Conservation (phyloP, 1,284 basidiomycete genomes). For the Cystobasidium sp. region DNA sequence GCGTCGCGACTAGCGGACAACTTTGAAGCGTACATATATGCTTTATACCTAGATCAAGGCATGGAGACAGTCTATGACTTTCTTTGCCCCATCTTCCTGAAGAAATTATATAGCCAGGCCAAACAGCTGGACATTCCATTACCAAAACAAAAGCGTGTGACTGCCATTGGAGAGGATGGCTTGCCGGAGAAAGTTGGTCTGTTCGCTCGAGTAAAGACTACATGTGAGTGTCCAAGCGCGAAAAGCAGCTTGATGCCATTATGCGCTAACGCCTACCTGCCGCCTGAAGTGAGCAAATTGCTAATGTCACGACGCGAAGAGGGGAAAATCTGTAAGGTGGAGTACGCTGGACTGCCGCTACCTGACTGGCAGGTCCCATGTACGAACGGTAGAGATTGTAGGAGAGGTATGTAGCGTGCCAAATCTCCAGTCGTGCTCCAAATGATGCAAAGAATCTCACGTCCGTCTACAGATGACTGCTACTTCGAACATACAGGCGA, state of each 20-base stretch:
- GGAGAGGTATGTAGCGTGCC: constrained; percentile 8
- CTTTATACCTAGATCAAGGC: constrained; percentile 37
- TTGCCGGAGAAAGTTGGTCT: background rate
- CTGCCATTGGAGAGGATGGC: background rate
- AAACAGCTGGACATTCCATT: background rate
- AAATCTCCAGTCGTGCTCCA: background rate
- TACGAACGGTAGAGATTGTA: constrained; percentile 24
- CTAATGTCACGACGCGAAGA: background rate
- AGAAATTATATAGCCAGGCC: constrained; percentile 29
- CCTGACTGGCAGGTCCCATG: constrained; percentile 39
- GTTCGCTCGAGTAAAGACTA: background rate
- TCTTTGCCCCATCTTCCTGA: constrained; percentile 32
- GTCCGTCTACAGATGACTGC: constrained; percentile 16
- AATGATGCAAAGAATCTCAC: no score
- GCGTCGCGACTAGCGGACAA: constrained; percentile 30
- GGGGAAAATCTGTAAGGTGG: background rate
- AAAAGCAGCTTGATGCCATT: background rate
- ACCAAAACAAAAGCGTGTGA: background rate
- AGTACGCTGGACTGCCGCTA: background rate
- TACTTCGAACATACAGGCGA: constrained; percentile 30
- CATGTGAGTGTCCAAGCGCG: background rate
- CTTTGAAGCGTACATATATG: constrained; percentile 40
- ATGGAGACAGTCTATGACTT: constrained; percentile 26
- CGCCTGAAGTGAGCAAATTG: background rate
- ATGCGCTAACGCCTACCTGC: background rate